Conservation (phyloP, 148 eudicot species). For the Suaeda aralocaspica region DNA sequence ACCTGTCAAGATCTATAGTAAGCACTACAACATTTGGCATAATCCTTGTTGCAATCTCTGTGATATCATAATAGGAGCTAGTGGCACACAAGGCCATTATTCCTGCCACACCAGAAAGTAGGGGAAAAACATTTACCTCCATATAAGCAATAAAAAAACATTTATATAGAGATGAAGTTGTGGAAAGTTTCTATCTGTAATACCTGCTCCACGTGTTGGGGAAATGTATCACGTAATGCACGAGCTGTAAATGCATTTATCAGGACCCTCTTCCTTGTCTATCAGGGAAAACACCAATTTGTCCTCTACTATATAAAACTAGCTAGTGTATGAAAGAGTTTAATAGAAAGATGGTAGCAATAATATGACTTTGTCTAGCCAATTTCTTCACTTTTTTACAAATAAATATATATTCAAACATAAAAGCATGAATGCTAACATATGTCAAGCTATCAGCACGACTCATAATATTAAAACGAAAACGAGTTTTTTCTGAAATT, state of each 20-base stretch:
- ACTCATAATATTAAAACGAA: too few species aligned
- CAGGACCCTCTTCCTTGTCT: slow-evolving; percentile 91
- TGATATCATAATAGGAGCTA: slow-evolving; percentile 74
- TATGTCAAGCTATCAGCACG: too few species aligned
- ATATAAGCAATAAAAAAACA: background rate
- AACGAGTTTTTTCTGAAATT: too few species aligned
- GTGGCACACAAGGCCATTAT: slow-evolving; percentile 94
- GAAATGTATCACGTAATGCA: slow-evolving; percentile 92
- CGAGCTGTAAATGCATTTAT: slow-evolving; percentile 95
- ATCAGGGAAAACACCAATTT: too few species aligned
- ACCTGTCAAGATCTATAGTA: slow-evolving; percentile 98
- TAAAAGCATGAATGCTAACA: too few species aligned
- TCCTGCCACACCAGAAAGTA: slow-evolving; percentile 44
- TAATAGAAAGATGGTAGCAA: too few species aligned
- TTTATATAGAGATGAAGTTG: slow-evolving; percentile 2
- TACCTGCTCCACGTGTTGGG: slow-evolving; percentile 99
- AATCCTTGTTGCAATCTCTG: slow-evolving; percentile 85
- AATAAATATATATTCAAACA: too few species aligned
- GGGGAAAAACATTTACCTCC: background rate
- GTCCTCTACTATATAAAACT: too few species aligned
- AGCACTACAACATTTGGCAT: slow-evolving; percentile 83
- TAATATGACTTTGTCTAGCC: too few species aligned
- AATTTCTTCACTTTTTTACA: too few species aligned
- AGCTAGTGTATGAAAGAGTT: background rate
- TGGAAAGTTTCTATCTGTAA: background rate